phyloP scores from a whole-genome alignment of 2,329 filamentous ascomycete species.

The Chrysoporthe cubensis region DNA sequence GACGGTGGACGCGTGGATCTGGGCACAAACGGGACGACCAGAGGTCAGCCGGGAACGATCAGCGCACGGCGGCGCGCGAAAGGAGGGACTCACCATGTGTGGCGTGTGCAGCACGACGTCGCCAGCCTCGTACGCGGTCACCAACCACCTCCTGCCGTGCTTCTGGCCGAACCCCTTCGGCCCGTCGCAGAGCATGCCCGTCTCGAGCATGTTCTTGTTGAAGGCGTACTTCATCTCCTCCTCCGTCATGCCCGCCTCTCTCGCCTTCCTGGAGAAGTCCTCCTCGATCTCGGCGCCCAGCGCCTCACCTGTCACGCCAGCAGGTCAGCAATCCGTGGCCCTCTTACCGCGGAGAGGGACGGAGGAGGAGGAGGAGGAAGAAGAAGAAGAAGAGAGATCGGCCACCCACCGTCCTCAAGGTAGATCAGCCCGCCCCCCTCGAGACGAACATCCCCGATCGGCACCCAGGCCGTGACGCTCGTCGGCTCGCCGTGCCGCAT shows the following conservation, averaged over 20 bases:
- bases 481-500: constrained; percentile 58
- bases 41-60: too few species aligned
- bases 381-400: not conserved
- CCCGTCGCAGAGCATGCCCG: constrained; percentile 55
- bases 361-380: too few species aligned
- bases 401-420: constrained; percentile 49
- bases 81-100: constrained; percentile 27
- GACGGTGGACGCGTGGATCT: constrained; percentile 32
- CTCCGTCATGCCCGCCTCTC: constrained; percentile 51
- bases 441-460: constrained; percentile 56
- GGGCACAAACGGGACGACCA: constrained; percentile 10
- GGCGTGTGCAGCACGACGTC: constrained; percentile 46
- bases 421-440: constrained; percentile 64
- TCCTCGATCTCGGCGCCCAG: constrained; percentile 55
- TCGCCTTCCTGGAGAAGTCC: constrained; percentile 53
- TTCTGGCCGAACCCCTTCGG: constrained; percentile 43
- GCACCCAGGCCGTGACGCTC: constrained; percentile 60
- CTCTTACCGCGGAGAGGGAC: too few species aligned
- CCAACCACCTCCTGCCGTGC: constrained; percentile 38
- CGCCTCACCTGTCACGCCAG: constrained; percentile 14
- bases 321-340: not conserved
- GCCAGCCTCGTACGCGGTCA: constrained; percentile 44
- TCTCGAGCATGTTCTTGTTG: constrained; percentile 63
- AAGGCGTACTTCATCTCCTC: constrained; percentile 56
- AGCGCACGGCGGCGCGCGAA: too few species aligned